Base-by-base conservation (phyloP, 2,329 filamentous ascomycete species). In the Exophiala xenobiotica region DNA sequence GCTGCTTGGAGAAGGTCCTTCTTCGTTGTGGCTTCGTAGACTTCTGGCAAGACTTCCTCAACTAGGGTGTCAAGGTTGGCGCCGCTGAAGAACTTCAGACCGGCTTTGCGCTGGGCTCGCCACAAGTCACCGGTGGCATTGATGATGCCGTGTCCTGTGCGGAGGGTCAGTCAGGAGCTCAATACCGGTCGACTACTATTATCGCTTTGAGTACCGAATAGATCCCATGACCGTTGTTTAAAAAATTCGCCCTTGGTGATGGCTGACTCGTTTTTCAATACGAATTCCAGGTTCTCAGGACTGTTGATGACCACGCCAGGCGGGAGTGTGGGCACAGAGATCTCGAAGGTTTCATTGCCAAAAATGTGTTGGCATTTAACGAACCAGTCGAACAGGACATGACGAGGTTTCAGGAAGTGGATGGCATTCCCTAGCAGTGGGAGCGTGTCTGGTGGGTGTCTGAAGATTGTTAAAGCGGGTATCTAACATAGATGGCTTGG, bases 241-340 rank as follows among this genome's bases (percentile, higher is more conserved):
- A 86, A 80, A 56, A 86, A 84, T 1, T 74, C 70, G 11, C 83
- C 83, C 61, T 86, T 86, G 39, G 75, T 71, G 61, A 86, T 84
- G 9, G 80, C 65, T 8, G 73, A 75, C 61, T 85, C 81, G 53
- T 83, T 75, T 63, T 78, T 81, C 60, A 85, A 78, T 23, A 86
- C 76, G 58, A 74, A 85, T 26, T 85, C 83, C 1, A 86, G 72
- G 56, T 82, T 83, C 50, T 69, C 71, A 1, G 83, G 82, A 59
- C 81, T 78, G 61, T 78, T 81, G 63, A 86, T 78, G 39, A 86
- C 78, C 16, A 86, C 78, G 3, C 81, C 82, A 0, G 80, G 78
- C 1, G 82, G 82, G 9, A 86, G 65, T 0, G 79, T 80, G 1
- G 83, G 83, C 9, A 86, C 82, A 3, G 76, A 76, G 23, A 86